A percentile compares a stretch with the other conserved stretches of the same genome.
Conservation (phyloP, 495 filamentous ascomycete genomes). For the Aspergillus olivimuriae region DNA sequence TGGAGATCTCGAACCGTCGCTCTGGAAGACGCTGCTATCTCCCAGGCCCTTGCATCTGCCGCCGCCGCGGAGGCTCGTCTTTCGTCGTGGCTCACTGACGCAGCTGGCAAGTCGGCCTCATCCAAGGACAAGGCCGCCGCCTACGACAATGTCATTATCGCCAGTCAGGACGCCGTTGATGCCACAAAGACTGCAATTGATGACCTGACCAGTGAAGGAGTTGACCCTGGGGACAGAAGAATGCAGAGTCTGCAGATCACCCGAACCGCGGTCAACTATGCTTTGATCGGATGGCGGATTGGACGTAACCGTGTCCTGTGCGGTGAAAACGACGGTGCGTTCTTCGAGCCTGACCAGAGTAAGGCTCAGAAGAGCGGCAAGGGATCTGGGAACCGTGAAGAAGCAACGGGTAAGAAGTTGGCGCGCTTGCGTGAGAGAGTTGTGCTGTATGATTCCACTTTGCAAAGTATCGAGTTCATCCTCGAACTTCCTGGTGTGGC, state of each 20-base stretch:
- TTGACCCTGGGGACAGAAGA: constrained; percentile 74
- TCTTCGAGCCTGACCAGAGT: constrained; percentile 49
- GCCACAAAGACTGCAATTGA: constrained; percentile 89
- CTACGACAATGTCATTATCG: constrained; percentile 84
- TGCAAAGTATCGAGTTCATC: constrained; percentile 85
- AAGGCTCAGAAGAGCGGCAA: constrained; percentile 41
- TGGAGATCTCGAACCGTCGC: constrained; percentile 87
- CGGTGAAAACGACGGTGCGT: constrained; percentile 67
- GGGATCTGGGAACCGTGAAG: constrained; percentile 50
- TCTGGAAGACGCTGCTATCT: constrained; percentile 91
- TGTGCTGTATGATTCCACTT: constrained; percentile 85
- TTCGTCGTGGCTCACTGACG: constrained; percentile 33
- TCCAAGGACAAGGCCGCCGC: constrained; percentile 62
- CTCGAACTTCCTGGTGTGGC: constrained; percentile 85
- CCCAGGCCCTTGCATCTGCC: constrained; percentile 57
- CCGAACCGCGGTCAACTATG: constrained; percentile 86
- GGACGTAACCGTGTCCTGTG: constrained; percentile 86
- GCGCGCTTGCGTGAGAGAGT: constrained; percentile 79
- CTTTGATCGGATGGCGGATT: constrained; percentile 88
- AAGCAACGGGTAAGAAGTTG: constrained; percentile 60
- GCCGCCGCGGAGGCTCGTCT: constrained; percentile 48
- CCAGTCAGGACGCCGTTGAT: constrained; percentile 92
- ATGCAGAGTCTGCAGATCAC: constrained; percentile 94
- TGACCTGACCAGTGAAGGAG: constrained; percentile 73
- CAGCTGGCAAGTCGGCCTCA: constrained; percentile 31